Evolutionary conservation across 202 grass and related monocot species (phyloP), one percentile per base, ranked within the genome.

Genomic region (Sporobolus alterniflorus): DNA sequence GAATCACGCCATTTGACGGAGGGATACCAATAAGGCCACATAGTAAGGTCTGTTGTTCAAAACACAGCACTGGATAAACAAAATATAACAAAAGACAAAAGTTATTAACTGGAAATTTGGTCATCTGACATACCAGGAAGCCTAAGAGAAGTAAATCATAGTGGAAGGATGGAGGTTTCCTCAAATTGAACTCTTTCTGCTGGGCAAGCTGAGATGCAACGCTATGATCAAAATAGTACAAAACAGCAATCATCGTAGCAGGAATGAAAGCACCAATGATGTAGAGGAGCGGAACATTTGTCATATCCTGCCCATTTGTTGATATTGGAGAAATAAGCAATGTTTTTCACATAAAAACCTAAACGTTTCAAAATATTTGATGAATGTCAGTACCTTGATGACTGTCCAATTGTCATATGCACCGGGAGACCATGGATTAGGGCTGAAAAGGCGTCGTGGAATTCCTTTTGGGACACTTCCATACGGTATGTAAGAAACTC

Each of bases 221-320:
- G 13, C 97, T 99, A 77, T 99, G 97, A 87, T 99, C 97, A 6
- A 99, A 99, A 66, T 94, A 99, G 62, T 99, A 99, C 16, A 99
- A 85, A 61, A 99, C 97, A 74, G 97, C 89, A 67, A 99, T 99
- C 97, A 99, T 96, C 1, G 93, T 99, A 30, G 97, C 97, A 22
- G 97, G 97, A 82, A 99, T 89, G 88, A 99, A 96, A 62, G 97
- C 93, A 18, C 93, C 97, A 26, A 99, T 40, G 46, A 99, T 99
- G 86, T 99, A 99, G 63, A 94, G 51, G 71, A 92, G 89, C n/a
- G 97, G 97, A 66, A 99, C 87, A 67, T 96, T 82, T 30, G 86
- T 32, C 97, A 99, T 96, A 24, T 99, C 96, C 96, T 99, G 87
- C 65, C 63, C 73, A 86, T 55, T 82, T 81, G 36, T 76, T 40